Base-by-base conservation (phyloP, 176 grass and related monocot species). In the Cenchrus fungigraminus region DNA sequence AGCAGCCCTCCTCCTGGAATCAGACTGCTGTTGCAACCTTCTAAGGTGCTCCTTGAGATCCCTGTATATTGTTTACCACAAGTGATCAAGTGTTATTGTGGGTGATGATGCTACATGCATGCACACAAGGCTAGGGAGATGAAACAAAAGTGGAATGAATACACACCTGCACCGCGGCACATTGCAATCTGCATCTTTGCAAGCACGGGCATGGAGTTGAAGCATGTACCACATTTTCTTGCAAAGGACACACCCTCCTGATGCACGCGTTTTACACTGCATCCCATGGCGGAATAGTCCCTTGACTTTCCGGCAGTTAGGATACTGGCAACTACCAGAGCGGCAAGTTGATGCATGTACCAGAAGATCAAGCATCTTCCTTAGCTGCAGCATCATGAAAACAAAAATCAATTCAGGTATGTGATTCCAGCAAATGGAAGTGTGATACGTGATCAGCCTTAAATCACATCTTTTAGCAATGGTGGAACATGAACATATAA, bases 151-250 rank as follows among this genome's bases (percentile, higher is more conserved):
- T 56, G 25, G 54, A 72, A 63, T 44, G 43, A n/a, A 13, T 45
- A 94, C 90, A 76, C 79, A 99, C 97, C 94, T 96, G 97, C 97
- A 99, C n/a, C 97, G 87, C 1, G 97, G 97, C n/a, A 99, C 94
- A 65, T 20, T 92, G 80, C 94, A 99, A 31, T 87, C 92, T 55
- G 97, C 91, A 77, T 97, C 94, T 87, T 95, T 99, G 72, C 97
- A 99, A 84, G 94, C 94, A 77, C 94, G 92, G 42, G 97, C 90
- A 91, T 99, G 97, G 46, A 99, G 80, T 74, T 95, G 94, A 79
- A 96, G 92, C 56, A 95, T 92, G 78, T 93, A 95, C 84, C 94
- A 95, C 82, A 97, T 94, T 88, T 92, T 92, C 85, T 96, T 89
- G 42, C 94, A 95, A 46, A 95, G 76, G 63, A 81, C 87, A 91